Evolutionary conservation across 139 green algal species (phyloP), one percentile per base, ranked within the genome.

Genomic region (Nannochloris sp.): DNA sequence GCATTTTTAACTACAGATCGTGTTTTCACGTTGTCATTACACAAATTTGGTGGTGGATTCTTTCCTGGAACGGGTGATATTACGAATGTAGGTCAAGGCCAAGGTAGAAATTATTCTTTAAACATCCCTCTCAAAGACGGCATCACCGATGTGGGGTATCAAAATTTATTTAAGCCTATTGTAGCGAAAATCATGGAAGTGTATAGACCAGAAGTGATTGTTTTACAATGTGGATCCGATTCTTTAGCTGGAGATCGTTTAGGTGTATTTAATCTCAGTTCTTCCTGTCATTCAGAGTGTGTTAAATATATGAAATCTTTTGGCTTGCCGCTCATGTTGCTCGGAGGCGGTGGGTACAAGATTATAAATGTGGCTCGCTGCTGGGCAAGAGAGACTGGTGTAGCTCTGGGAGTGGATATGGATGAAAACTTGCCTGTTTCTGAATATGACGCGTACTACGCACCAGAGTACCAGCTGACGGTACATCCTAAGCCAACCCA

Each of bases 321-420:
- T 82, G 68, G 83, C 70, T 19, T 90, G 81, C 57, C 77, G 64
- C 53, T 77, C 55, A 61, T 77, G 70, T 61, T 77, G 51, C 75
- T 97, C 53, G 93, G 93, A 0, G 93, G 93, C 3, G 94, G 93
- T 38, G 93, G 93, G 0, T 99, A 99, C 82, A 97, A 87, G 54
- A 96, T 97, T 61, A 87, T 84, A 61, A 98, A 97, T 45, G 92
- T 98, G 23, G 90, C 92, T 0, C 79, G 92, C 8, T 97, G 91
- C 76, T 99, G 93, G 93, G 83, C 91, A 5, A 93, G 90, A 37
- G 93, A 99, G 81, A 97, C 95, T 6, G 89, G 82, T 39, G 65
- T 64, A 27, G 29, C 68, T 37, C 14, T 74, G 84, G 84, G 75
- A 1, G 36, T 71, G 15, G 76, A 80, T 23, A 66, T 97, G 63